These are phyloP conservation scores for Bothriochloa decipiens DNA, from an alignment of 176 grass and related monocot species.

Conservation along the genomic window DNA sequence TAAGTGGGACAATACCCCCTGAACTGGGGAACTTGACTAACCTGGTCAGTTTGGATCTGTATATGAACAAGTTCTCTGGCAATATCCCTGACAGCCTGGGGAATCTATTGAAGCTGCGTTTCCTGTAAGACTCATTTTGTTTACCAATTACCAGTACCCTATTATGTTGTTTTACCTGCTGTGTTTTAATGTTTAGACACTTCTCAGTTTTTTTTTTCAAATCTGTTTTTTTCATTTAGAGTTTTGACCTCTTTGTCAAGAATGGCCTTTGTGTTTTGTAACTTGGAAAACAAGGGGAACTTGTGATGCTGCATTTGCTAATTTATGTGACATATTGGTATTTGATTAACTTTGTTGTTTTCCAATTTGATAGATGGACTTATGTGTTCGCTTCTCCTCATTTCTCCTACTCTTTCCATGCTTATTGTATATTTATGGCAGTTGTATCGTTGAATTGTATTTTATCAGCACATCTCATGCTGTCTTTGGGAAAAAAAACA, in stretches of 20 bases:
- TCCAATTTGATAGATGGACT: neutral
- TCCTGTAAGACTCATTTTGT: constrained; percentile 61
- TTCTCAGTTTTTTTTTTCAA: constrained; percentile 2
- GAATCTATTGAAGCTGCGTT: constrained; percentile 68
- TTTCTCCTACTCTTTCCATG: constrained; percentile 3
- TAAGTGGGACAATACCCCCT: constrained; percentile 71
- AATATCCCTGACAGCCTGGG: constrained; percentile 64
- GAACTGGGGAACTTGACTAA: constrained; percentile 80
- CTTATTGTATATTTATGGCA: constrained; percentile 28
- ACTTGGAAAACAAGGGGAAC: constrained; percentile 3
- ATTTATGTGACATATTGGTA: neutral
- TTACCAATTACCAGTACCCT: neutral
- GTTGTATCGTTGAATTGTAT: neutral
- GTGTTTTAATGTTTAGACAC: constrained; percentile 23
- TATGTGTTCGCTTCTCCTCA: constrained; percentile 18
- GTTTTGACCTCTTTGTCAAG: constrained; percentile 28
- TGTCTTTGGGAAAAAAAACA: neutral
- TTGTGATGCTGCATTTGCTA: constrained; percentile 15
- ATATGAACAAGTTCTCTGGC: constrained; percentile 65
- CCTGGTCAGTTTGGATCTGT: constrained; percentile 86
- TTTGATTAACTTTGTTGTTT: neutral
- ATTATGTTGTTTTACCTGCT: constrained; percentile 21
- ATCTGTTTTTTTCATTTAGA: neutral
- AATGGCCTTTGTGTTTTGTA: constrained; percentile 17
- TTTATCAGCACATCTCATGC: neutral